Percentiles rank a stretch among this genome's conserved stretches.
Conservation (phyloP, 257 asterid species). For the Vinca minor region DNA sequence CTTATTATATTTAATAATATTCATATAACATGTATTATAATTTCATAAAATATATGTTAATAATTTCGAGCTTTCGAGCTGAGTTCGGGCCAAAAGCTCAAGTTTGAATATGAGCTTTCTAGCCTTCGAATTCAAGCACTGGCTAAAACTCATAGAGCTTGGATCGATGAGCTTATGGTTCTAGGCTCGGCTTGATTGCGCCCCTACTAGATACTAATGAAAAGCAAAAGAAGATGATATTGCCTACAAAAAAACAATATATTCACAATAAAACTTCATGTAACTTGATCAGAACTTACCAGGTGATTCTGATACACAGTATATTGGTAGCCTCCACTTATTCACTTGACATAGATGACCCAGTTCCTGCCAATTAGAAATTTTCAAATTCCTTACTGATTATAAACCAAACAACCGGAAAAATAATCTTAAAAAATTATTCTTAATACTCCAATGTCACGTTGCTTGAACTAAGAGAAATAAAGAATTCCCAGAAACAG, state of each 20-base stretch:
- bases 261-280: neutral
- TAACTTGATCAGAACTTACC: slow-evolving; percentile 10
- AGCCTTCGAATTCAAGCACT: too few species aligned
- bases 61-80: too few species aligned
- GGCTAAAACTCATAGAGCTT: too few species aligned
- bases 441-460: neutral
- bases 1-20: too few species aligned
- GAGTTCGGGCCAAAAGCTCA: too few species aligned
- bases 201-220: too few species aligned
- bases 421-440: neutral
- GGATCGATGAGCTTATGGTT: too few species aligned
- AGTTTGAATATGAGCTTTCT: too few species aligned
- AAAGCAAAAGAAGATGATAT: neutral
- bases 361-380: slow-evolving; percentile 17
- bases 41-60: too few species aligned
- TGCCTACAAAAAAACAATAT: neutral
- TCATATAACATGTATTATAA: too few species aligned
- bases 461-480: neutral
- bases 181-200: too few species aligned
- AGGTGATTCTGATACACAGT: slow-evolving; percentile 3
- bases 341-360: slow-evolving; percentile 16
- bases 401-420: neutral
- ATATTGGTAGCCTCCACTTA: slow-evolving; percentile 11
- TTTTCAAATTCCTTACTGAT: neutral
- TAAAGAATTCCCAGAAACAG: neutral